These are phyloP conservation scores for Aspergillus viridinutans DNA, from an alignment of 2,329 filamentous ascomycete species.

Conservation along the genomic window DNA sequence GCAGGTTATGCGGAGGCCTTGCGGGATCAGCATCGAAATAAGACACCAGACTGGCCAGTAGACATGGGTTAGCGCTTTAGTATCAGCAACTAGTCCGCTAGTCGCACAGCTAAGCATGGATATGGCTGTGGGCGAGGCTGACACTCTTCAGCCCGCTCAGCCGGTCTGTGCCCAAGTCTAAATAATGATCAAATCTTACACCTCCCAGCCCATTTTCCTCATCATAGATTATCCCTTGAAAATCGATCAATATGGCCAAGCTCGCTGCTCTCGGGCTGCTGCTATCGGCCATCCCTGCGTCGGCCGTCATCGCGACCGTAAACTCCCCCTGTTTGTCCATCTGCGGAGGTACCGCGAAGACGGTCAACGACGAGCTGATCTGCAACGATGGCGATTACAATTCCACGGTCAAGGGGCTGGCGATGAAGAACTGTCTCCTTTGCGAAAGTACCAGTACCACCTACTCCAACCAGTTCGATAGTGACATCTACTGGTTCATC, in stretches of 20 bases:
- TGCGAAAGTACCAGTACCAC: slow-evolving; percentile 1
- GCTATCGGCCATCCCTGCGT: not conserved
- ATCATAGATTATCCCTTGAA: not conserved
- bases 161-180: not conserved
- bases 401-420: not conserved
- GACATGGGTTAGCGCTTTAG: not conserved
- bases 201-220: not conserved
- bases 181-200: not conserved
- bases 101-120: not conserved
- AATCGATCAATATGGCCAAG: not conserved
- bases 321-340: not conserved
- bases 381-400: not conserved
- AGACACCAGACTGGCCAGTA: not conserved
- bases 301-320: not conserved
- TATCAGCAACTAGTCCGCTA: not conserved
- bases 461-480: not conserved
- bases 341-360: not conserved
- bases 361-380: not conserved
- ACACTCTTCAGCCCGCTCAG: not conserved
- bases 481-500: not conserved
- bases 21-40: not conserved
- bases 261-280: not conserved
- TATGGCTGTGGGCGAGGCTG: not conserved
- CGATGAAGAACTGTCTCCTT: slow-evolving; percentile 1
- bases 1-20: too few species aligned